These are phyloP conservation scores for Verticillium nonalfalfae DNA, from an alignment of 2,329 filamentous ascomycete species.

Conservation along the genomic window DNA sequence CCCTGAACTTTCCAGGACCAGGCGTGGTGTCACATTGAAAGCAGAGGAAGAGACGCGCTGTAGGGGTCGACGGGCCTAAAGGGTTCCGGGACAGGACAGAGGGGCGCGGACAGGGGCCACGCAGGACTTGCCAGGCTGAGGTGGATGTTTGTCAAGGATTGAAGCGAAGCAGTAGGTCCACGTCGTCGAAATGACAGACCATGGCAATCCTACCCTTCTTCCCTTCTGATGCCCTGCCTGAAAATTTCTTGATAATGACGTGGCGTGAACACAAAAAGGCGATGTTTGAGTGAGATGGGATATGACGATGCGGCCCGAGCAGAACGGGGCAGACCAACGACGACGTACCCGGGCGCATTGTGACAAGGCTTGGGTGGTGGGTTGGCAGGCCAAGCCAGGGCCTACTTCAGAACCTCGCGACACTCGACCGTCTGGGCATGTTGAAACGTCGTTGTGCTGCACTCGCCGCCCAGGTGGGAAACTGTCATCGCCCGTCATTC, in stretches of 20 bases:
- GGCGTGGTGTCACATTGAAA: neutral
- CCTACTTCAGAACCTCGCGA: neutral
- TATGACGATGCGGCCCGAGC: neutral
- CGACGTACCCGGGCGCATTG: neutral
- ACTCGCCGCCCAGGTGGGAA: neutral
- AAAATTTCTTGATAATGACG: neutral
- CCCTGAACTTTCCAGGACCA: neutral
- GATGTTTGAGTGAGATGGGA: neutral
- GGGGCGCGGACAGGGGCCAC: neutral
- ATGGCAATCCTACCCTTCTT: neutral
- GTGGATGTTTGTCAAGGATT: neutral
- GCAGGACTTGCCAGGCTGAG: neutral
- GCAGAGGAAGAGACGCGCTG: neutral
- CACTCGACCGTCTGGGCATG: neutral
- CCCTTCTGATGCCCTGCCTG: neutral
- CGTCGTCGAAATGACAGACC: neutral
- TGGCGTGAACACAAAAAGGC: neutral
- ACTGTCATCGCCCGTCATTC: neutral
- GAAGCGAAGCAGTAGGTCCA: neutral
- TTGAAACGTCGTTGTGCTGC: neutral
- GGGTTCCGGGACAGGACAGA: neutral
- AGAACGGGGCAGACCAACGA: neutral
- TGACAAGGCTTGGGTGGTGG: neutral
- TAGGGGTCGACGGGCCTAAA: neutral
- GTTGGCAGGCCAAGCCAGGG: neutral